These are phyloP conservation scores for Medicago ruthenica DNA, from an alignment of 306 rosid genomes.

Conservation along the genomic window DNA sequence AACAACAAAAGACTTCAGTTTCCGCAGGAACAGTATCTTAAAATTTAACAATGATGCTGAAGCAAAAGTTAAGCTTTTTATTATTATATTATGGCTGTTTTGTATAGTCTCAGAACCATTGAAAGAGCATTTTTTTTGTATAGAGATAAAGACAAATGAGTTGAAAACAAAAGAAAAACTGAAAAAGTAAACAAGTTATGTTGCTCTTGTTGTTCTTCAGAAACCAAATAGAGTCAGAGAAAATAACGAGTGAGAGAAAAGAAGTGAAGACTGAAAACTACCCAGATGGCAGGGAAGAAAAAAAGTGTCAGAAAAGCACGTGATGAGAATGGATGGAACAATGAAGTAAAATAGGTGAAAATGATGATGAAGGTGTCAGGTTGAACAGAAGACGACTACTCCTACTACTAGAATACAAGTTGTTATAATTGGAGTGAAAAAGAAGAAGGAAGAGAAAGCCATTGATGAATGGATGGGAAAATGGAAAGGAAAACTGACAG, in stretches of 20 bases:
- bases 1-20: not conserved
- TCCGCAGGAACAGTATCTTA: not conserved
- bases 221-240: not conserved
- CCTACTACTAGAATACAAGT: not conserved
- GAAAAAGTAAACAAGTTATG: too few species aligned
- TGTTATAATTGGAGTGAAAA: conserved; percentile 9
- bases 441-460: not conserved
- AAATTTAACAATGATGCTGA: not conserved
- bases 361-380: not conserved
- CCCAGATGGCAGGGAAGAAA: not conserved
- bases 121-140: conserved; percentile 5
- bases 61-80: not conserved
- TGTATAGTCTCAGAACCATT: not conserved
- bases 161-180: not conserved
- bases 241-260: not conserved
- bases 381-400: not conserved
- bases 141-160: not conserved
- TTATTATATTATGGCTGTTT: not conserved
- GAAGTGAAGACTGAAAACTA: not conserved
- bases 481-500: not conserved
- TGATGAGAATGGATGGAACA: not conserved
- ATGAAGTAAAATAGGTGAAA: not conserved
- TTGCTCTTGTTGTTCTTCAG: not conserved
- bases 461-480: not conserved
- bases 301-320: conserved; percentile 18